These are phyloP conservation scores for Serendipita sp. DNA, from an alignment of 768 basidiomycete genomes.

Conservation along the genomic window DNA sequence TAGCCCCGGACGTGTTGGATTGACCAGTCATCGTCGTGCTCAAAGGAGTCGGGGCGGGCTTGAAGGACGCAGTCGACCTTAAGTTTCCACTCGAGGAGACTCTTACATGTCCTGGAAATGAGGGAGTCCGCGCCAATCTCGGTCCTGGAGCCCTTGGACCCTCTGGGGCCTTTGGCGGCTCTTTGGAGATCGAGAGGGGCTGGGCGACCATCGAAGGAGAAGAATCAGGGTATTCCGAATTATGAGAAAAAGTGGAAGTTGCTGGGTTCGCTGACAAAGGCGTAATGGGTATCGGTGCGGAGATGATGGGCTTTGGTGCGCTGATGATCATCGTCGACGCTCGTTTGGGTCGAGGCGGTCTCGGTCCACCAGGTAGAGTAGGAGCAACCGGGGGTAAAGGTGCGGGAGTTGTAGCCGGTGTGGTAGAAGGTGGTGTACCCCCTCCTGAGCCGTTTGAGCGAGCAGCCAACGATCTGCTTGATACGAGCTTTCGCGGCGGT, in stretches of 20 bases:
- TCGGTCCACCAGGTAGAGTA: slow-evolving; percentile 6
- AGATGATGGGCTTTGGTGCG: background rate
- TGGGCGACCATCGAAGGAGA: slow-evolving; percentile 15
- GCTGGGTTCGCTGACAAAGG: slow-evolving; percentile 12
- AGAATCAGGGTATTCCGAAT: background rate
- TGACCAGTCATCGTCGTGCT: background rate
- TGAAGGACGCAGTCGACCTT: background rate
- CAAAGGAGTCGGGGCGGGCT: background rate
- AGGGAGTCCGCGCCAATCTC: background rate
- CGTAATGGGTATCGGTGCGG: background rate
- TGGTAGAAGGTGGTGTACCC: background rate
- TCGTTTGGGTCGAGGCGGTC: background rate
- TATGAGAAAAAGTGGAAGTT: slow-evolving; percentile 1
- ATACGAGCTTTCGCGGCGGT: slow-evolving; percentile 16
- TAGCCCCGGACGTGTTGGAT: too few relatives aligned
- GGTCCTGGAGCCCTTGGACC: slow-evolving; percentile 11
- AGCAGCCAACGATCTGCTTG: slow-evolving; percentile 21
- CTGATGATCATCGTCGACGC: slow-evolving; percentile 12
- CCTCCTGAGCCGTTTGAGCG: slow-evolving; percentile 13
- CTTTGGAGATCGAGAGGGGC: background rate
- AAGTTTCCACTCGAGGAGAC: slow-evolving; percentile 5
- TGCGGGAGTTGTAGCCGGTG: slow-evolving; percentile 15
- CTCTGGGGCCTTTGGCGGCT: slow-evolving; percentile 6
- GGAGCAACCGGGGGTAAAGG: background rate
- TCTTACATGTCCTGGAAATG: slow-evolving; percentile 3